Percentiles rank a stretch among this genome's conserved stretches.
Conservation (phyloP, 306 rosid species). For the Vigna hirtella region DNA sequence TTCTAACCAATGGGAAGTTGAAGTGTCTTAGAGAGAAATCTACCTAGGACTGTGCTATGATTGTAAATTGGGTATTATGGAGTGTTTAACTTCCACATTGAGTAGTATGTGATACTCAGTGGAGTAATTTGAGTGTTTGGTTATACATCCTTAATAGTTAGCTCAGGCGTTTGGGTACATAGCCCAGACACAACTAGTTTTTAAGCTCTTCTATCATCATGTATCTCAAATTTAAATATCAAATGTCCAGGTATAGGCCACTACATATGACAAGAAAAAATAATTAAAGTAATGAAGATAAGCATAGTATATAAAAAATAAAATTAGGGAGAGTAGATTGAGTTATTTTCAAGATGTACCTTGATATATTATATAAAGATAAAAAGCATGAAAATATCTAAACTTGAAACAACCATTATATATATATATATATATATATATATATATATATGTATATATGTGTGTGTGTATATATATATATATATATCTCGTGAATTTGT, state of each 20-base stretch:
- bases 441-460: too few species aligned
- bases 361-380: not conserved
- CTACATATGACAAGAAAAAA: not conserved
- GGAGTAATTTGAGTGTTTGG: too few species aligned
- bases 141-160: too few species aligned
- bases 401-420: not conserved
- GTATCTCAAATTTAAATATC: slow-evolving; percentile 1
- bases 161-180: too few species aligned
- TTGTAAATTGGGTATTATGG: too few species aligned
- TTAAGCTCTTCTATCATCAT: not conserved
- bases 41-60: too few species aligned
- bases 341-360: not conserved
- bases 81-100: too few species aligned
- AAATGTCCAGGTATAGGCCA: not conserved
- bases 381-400: not conserved
- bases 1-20: too few species aligned
- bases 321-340: not conserved
- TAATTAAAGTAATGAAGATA: not conserved
- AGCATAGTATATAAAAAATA: not conserved
- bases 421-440: too few species aligned
- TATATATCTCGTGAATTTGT: not conserved
- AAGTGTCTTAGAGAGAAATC: too few species aligned
- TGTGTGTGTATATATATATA: too few species aligned
- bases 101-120: too few species aligned
- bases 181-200: not conserved